These are phyloP conservation scores for Usnea hakonensis DNA, from an alignment of 495 filamentous ascomycete species.

Conservation along the genomic window DNA sequence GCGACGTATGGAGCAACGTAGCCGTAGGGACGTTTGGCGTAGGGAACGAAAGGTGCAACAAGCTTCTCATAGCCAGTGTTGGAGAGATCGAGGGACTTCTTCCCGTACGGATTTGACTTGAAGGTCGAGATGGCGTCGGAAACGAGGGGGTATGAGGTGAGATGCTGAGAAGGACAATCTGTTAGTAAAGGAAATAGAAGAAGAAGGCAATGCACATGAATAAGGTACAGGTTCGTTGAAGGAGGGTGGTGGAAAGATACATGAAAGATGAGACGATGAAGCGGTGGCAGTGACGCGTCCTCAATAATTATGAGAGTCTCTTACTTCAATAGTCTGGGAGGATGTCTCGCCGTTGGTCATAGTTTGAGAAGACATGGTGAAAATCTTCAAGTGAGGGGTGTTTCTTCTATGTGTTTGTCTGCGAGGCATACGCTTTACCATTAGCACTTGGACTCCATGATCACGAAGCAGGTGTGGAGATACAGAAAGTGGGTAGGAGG, in stretches of 20 bases:
- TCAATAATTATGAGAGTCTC: not conserved
- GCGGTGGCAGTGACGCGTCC: not conserved
- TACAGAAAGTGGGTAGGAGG: not conserved
- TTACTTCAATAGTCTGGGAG: slow-evolving; percentile 13
- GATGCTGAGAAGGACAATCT: slow-evolving; percentile 49
- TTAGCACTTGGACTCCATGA: not conserved
- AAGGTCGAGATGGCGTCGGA: slow-evolving; percentile 68
- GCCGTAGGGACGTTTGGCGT: slow-evolving; percentile 65
- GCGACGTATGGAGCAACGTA: slow-evolving; percentile 75
- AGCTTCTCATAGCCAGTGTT: slow-evolving; percentile 58
- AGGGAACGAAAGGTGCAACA: slow-evolving; percentile 67
- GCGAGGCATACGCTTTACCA: not conserved
- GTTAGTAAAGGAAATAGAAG: slow-evolving; percentile 8
- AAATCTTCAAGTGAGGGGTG: not conserved
- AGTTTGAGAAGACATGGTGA: slow-evolving; percentile 13
- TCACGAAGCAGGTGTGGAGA: not conserved
- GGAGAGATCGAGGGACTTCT: slow-evolving; percentile 66
- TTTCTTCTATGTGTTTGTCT: not conserved
- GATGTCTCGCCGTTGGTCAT: slow-evolving; percentile 17
- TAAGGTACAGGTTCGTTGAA: not conserved
- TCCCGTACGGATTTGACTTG: slow-evolving; percentile 71
- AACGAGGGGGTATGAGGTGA: slow-evolving; percentile 77
- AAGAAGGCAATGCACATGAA: too few relatives aligned
- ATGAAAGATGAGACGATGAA: not conserved
- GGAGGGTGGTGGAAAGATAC: not conserved